Conservation (phyloP, 306 rosid genomes). For the Echinosophora koreensis region DNA sequence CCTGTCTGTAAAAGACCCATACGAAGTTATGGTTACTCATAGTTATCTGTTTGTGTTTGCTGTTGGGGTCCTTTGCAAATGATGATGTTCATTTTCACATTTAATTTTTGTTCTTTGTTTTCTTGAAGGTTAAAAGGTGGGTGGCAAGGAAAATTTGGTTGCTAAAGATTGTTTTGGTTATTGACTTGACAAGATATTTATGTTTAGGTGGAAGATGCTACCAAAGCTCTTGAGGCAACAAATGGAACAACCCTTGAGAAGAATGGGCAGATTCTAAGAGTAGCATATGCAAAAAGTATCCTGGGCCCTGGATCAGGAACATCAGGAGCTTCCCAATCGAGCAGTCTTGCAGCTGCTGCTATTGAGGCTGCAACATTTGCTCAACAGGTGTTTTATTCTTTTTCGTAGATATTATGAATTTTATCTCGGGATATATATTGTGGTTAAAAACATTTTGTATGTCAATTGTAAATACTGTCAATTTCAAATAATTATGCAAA, state of each 20-base stretch:
- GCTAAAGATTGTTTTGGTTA: slow-evolving; percentile 26
- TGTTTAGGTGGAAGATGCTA: slow-evolving; percentile 90
- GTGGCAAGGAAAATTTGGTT: not conserved
- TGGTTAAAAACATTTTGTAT: slow-evolving; percentile 5
- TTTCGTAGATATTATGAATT: slow-evolving; percentile 7
- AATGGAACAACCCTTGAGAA: slow-evolving; percentile 89
- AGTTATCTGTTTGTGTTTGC: not conserved
- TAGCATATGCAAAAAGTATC: slow-evolving; percentile 94
- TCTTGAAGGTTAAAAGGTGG: not conserved
- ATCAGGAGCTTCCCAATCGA: slow-evolving; percentile 87
- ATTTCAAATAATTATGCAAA: slow-evolving; percentile 26
- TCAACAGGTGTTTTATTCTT: slow-evolving; percentile 74
- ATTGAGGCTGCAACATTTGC: slow-evolving; percentile 98
- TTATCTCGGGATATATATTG: slow-evolving; percentile 14
- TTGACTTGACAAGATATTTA: slow-evolving; percentile 25
- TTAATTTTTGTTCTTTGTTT: not conserved
- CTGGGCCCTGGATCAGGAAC: slow-evolving; percentile 89
- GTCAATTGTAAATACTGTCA: slow-evolving; percentile 12
- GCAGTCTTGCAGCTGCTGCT: slow-evolving; percentile 98
- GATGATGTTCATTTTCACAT: not conserved
- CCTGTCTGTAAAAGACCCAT: not conserved
- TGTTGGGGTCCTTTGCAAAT: slow-evolving; percentile 19
- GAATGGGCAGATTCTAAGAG: slow-evolving; percentile 95
- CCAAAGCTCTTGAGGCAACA: slow-evolving; percentile 92
- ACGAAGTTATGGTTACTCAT: not conserved